phyloP scores from a whole-genome alignment of 805 yeast species.

The Nakazawaea molendinolei region DNA sequence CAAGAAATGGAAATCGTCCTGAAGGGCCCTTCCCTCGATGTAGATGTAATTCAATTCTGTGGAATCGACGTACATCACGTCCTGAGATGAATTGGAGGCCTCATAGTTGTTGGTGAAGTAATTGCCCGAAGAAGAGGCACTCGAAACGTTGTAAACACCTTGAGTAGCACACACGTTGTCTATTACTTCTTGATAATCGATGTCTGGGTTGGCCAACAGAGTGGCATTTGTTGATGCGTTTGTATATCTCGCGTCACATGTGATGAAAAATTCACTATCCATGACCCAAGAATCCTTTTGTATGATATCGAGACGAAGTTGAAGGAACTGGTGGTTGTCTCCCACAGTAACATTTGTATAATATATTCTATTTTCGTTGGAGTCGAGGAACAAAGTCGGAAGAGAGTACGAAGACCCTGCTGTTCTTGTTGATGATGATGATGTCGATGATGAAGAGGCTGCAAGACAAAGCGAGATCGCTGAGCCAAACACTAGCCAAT shows the following conservation, averaged over 20 bases:
- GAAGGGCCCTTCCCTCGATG: conserved; percentile 19
- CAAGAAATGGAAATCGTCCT: conserved; percentile 19
- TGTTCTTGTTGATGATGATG: not conserved
- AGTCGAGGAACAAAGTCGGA: conserved; percentile 5
- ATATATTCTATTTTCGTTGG: conserved; percentile 13
- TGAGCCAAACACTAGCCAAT: not conserved
- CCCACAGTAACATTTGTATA: conserved; percentile 22
- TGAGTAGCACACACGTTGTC: conserved; percentile 18
- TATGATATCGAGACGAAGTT: conserved; percentile 23
- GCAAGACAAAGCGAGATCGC: not conserved
- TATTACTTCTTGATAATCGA: conserved; percentile 1
- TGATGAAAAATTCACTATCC: conserved; percentile 16
- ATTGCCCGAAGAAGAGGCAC: conserved; percentile 16
- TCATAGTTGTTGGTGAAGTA: conserved; percentile 12
- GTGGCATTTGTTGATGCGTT: conserved; percentile 3
- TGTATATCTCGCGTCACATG: conserved; percentile 15
- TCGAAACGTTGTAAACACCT: conserved; percentile 20
- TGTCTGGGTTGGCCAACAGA: conserved; percentile 1
- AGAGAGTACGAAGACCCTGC: conserved; percentile 1
- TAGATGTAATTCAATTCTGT: conserved; percentile 16
- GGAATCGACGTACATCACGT: conserved; percentile 2
- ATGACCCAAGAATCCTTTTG: conserved; percentile 25
- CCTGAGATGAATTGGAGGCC: conserved; percentile 14
- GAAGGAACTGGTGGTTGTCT: conserved; percentile 17
- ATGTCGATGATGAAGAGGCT: not conserved